Conservation (phyloP, 1,284 basidiomycete species). For the Ustilago cynodontis region DNA sequence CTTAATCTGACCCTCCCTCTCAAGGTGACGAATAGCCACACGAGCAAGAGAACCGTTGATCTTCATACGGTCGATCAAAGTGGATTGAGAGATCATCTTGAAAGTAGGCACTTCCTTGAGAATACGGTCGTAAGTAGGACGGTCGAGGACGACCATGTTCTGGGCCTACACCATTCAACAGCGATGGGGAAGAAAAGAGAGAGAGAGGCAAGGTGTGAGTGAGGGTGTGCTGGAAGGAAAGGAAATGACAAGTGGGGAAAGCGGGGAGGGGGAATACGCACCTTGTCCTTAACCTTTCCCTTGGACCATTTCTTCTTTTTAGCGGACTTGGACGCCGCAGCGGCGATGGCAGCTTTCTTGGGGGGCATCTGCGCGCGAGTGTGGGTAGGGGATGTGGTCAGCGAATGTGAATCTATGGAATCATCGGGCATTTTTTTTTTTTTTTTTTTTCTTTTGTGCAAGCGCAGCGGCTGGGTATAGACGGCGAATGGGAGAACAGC, state of each 20-base stretch:
- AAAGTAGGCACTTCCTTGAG: conserved; percentile 99
- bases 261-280: conserved; percentile 18
- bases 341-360: conserved; percentile 70
- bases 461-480: background rate
- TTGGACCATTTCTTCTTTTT: conserved; percentile 99
- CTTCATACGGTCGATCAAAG: conserved; percentile 95
- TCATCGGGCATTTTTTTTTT: too few species aligned
- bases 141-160: conserved; percentile 84
- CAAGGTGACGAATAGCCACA: conserved; percentile 90
- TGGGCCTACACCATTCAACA: conserved; percentile 64
- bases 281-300: conserved; percentile 99
- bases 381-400: conserved; percentile 17
- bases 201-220: background rate
- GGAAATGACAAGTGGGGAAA: background rate
- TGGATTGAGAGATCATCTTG: conserved; percentile 92
- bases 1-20: conserved; percentile 96
- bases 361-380: conserved; percentile 62
- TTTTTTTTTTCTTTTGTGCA: too few species aligned
- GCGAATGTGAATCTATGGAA: background rate
- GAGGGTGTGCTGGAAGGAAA: background rate
- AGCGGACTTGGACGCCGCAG: conserved; percentile 70
- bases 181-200: background rate
- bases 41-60: conserved; percentile 96
- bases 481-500: too few species aligned
- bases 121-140: conserved; percentile 87